These are phyloP conservation scores for Brettanomyces custersianus DNA, from an alignment of 805 yeast species.

Conservation along the genomic window DNA sequence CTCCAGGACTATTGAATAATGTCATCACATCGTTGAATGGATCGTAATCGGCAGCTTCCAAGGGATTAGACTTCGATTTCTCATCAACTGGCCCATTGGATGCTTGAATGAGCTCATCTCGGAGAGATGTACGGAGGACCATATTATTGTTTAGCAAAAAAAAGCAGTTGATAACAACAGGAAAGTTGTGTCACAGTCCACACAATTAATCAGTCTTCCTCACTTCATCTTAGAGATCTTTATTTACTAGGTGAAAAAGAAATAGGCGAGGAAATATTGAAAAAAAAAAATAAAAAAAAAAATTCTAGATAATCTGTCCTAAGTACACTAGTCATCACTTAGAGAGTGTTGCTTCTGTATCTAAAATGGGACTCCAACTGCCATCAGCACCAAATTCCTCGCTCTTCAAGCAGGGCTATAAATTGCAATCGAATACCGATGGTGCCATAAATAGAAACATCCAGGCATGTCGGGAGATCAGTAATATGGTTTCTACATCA, in stretches of 20 bases:
- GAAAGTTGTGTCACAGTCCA: no score
- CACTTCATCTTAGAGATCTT: no score
- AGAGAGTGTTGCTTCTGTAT: no score
- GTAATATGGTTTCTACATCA: constrained; percentile 84
- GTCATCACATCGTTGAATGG: constrained; percentile 44
- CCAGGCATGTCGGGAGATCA: constrained; percentile 88
- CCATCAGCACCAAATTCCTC: constrained; percentile 93
- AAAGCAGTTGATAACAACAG: no score
- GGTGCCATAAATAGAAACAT: constrained; percentile 92
- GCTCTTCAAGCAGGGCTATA: constrained; percentile 92
- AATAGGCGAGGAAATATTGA: no score
- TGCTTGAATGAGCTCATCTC: constrained; percentile 17
- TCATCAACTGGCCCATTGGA: constrained; percentile 6
- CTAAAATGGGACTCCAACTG: constrained; percentile 77
- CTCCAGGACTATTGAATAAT: constrained; percentile 42
- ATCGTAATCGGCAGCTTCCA: constrained; percentile 36
- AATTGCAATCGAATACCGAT: constrained; percentile 76
- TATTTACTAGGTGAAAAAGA: no score
- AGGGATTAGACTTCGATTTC: constrained; percentile 5
- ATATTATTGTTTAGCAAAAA: no score
- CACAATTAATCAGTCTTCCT: no score
- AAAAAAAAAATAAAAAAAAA: no score
- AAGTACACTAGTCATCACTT: no score
- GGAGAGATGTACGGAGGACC: constrained; percentile 10
- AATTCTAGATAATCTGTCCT: no score